These are phyloP conservation scores for Fusarium globosum DNA, from an alignment of 2,329 filamentous ascomycete genomes.

Conservation along the genomic window DNA sequence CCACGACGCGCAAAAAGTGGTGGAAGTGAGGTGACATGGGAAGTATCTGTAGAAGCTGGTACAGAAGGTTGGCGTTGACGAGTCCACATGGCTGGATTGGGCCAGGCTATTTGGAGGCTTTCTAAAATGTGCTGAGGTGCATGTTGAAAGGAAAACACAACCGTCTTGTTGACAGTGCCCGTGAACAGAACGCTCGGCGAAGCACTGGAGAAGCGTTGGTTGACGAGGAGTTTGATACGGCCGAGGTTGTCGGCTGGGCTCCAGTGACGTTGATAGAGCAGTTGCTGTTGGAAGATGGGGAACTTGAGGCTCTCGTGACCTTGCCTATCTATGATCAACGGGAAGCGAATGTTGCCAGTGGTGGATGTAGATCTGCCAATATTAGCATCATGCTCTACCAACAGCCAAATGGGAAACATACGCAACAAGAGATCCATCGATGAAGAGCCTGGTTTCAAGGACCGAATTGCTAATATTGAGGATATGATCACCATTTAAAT, in stretches of 20 bases:
- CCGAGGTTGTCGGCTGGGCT: slow-evolving; percentile 76
- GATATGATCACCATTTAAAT: background rate
- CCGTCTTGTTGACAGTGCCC: slow-evolving; percentile 76
- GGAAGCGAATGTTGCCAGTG: slow-evolving; percentile 61
- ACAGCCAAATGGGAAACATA: slow-evolving; percentile 47
- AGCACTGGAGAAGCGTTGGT: slow-evolving; percentile 74
- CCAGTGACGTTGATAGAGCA: slow-evolving; percentile 78
- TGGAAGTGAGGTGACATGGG: slow-evolving; percentile 49
- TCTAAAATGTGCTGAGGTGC: slow-evolving; percentile 82
- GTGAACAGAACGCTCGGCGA: slow-evolving; percentile 62
- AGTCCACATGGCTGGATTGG: slow-evolving; percentile 77
- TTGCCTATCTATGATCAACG: slow-evolving; percentile 63
- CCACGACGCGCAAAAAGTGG: background rate
- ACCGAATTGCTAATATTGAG: slow-evolving; percentile 62
- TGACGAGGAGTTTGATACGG: slow-evolving; percentile 80
- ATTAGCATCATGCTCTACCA: background rate
- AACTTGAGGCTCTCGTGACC: slow-evolving; percentile 74
- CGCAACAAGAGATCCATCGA: slow-evolving; percentile 75
- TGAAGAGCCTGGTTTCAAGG: slow-evolving; percentile 74
- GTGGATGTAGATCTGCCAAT: slow-evolving; percentile 64
- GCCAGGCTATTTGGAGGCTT: slow-evolving; percentile 80
- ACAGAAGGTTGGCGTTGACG: slow-evolving; percentile 27
- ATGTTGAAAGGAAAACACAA: slow-evolving; percentile 87
- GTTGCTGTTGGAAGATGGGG: slow-evolving; percentile 75
- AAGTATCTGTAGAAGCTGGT: slow-evolving; percentile 42